Evolutionary conservation across 768 basidiomycete species (phyloP).

Genomic region (Amanita pallidorosea): DNA sequence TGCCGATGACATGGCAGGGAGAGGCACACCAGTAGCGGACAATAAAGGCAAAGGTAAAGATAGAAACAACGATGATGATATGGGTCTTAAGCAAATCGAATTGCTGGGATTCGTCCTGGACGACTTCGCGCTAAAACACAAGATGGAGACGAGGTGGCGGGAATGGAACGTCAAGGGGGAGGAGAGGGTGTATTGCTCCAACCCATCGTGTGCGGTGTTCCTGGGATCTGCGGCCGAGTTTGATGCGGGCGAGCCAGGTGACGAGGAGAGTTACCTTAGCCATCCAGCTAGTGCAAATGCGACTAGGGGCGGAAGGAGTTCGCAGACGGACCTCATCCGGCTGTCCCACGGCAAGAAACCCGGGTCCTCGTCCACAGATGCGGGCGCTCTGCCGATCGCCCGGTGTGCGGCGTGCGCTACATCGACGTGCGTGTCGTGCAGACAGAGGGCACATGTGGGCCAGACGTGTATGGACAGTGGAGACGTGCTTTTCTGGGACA

Average conservation of each 20-base stretch:
- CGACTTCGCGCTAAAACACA: not conserved
- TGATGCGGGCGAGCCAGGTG: not conserved
- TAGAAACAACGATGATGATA: no score
- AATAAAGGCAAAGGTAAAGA: no score
- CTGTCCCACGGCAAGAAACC: not conserved
- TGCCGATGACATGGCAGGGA: not conserved
- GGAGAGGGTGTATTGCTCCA: not conserved
- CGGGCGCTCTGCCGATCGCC: not conserved
- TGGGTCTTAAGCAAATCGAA: not conserved
- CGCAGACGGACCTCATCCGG: not conserved
- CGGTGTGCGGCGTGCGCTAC: constrained; percentile 14
- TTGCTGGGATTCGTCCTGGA: not conserved
- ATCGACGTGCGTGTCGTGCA: not conserved
- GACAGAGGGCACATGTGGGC: not conserved
- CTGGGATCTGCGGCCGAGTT: not conserved
- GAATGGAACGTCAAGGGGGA: not conserved
- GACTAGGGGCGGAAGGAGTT: no score
- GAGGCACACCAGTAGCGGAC: not conserved
- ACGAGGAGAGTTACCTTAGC: not conserved
- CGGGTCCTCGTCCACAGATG: not conserved
- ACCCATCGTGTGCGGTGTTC: not conserved
- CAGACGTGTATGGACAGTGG: not conserved
- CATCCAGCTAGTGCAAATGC: no score
- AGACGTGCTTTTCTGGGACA: not conserved
- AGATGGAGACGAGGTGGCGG: not conserved